Conservation (phyloP, 345 rosid genomes). For the Eutrema yunnanense region DNA sequence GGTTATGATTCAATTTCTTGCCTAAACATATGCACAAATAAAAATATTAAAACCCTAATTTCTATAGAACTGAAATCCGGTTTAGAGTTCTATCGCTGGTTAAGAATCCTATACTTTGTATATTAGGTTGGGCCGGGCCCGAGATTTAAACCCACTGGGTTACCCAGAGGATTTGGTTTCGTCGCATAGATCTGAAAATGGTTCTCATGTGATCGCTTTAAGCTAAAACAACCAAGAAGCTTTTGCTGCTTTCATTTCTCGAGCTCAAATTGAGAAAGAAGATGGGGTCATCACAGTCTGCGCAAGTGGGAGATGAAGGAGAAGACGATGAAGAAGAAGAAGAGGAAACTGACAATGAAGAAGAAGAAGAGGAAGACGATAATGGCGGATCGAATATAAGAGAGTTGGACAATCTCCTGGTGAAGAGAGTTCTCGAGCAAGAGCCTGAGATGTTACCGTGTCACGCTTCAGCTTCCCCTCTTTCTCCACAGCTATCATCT, state of each 20-base stretch:
- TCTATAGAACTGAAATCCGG: background rate
- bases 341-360: slow-evolving; percentile 38
- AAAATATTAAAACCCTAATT: too few species aligned
- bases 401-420: slow-evolving; percentile 37
- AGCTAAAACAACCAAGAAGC: background rate
- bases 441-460: slow-evolving; percentile 92
- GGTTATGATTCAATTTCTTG: background rate
- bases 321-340: slow-evolving; percentile 49
- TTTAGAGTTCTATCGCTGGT: background rate
- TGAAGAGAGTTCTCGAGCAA: slow-evolving; percentile 81
- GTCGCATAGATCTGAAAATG: slow-evolving; percentile 9
- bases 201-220: background rate
- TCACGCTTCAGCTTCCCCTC: slow-evolving; percentile 86
- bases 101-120: too few species aligned
- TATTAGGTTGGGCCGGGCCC: background rate
- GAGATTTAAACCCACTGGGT: background rate
- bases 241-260: background rate
- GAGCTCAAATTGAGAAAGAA: background rate
- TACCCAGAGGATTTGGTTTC: background rate
- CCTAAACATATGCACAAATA: too few species aligned
- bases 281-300: slow-evolving; percentile 75
- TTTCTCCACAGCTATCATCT: slow-evolving; percentile 84
- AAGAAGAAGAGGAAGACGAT: slow-evolving; percentile 30
- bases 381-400: slow-evolving; percentile 26
- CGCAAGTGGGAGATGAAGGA: slow-evolving; percentile 37